Evolutionary conservation across 1,139 yeast species (phyloP).

Genomic region (Blastobotrys capitulatus): DNA sequence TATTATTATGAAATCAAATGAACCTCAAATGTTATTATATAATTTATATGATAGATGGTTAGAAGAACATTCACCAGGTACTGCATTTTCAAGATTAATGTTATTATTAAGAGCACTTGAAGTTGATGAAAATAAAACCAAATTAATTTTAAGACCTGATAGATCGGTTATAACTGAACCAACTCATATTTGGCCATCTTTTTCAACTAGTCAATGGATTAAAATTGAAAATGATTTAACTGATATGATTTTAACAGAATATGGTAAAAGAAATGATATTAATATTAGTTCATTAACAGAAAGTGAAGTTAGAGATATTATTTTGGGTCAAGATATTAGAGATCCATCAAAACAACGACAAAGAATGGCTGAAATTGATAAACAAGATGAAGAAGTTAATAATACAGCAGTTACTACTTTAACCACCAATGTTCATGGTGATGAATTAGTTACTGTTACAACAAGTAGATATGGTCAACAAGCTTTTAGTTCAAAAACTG

Average conservation of each 20-base stretch:
- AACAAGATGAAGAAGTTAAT: constrained; percentile 59
- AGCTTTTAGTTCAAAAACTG: constrained; percentile 75
- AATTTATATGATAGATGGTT: constrained; percentile 96
- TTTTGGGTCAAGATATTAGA: constrained; percentile 87
- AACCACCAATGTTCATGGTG: constrained; percentile 91
- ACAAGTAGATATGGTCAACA: constrained; percentile 86
- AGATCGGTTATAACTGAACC: constrained; percentile 55
- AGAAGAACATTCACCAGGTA: constrained; percentile 53
- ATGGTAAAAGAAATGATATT: constrained; percentile 78
- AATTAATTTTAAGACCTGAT: constrained; percentile 71
- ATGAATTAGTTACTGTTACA: constrained; percentile 89
- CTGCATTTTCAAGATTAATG: constrained; percentile 87
- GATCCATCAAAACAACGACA: constrained; percentile 85
- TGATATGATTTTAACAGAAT: constrained; percentile 80
- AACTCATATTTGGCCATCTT: constrained; percentile 92
- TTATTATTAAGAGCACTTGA: constrained; percentile 75
- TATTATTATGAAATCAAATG: constrained; percentile 77
- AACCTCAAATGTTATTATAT: constrained; percentile 88
- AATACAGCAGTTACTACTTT: constrained; percentile 77
- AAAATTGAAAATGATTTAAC: constrained; percentile 81
- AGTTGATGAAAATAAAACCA: constrained; percentile 71
- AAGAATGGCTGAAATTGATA: constrained; percentile 75
- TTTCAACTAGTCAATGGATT: constrained; percentile 86
- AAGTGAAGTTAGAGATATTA: constrained; percentile 87
- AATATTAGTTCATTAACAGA: constrained; percentile 86